Base-by-base conservation (phyloP, 352 stramenopile species). In the Phytopythium chamaehyphon region DNA sequence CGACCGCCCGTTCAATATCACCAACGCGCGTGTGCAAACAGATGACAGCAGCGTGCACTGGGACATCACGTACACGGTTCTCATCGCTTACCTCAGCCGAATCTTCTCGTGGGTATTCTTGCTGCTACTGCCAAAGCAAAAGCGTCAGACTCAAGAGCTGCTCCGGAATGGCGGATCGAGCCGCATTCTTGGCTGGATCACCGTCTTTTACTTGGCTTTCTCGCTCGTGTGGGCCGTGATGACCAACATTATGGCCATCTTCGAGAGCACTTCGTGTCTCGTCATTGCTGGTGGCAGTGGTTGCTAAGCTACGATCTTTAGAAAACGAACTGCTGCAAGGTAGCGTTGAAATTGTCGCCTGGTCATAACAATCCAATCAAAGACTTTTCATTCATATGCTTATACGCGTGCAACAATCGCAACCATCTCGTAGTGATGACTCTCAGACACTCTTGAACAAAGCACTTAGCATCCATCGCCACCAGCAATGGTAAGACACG, bases 21-120 rank as follows among this genome's bases (percentile, higher is more conserved):
- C 59, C 18, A 66, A 66, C 49, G 55, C 59, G 2, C 51, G 59
- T 35, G 51, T 79, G 14, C 54, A 63, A 38, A 57, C 62, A n/a
- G 56, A 67, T 24, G 67, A 73, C 49, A 46, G 73, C 45, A 57
- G 61, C 15, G 56, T 59, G 28, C 70, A 62, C 23, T 50, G 54
- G 50, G 57, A 77, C 35, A 68, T 77, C 26, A 73, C 66, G 19
- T 72, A 73, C 45, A 77, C 67, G 18, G 72, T 75, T 42, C 45
- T 78, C 37, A 61, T 81, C 31, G 56, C 64, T 11, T 79, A 76
- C 46, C 39, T 19, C 12, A 63, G 48, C 24, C 73, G 64, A 37
- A 22, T 75, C 1, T 44, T 72, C 11, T 62, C 60, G 12, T 67
- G 73, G 47, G 44, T 59, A 10, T 71, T 64, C 38, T 46, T 80